Evolutionary conservation across 169 alveolate genomes (phyloP).

Genomic region (Blepharisma undulans): DNA sequence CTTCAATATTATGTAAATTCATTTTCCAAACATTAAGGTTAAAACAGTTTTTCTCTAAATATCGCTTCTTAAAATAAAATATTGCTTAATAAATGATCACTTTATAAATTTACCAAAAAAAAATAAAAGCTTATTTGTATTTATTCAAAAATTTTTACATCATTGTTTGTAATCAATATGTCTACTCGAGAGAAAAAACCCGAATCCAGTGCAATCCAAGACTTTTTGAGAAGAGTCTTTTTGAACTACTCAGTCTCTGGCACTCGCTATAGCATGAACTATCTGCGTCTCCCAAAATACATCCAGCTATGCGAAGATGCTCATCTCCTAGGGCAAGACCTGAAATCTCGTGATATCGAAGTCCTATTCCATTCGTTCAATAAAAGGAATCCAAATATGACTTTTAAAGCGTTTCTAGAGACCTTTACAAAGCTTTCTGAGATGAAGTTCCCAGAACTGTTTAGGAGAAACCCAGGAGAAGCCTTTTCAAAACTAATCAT

Average conservation of each 20-base stretch:
- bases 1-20: too few species aligned
- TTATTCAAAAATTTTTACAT: not conserved
- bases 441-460: slow-evolving; percentile 9
- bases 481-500: slow-evolving; percentile 46
- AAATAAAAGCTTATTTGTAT: not conserved
- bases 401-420: slow-evolving; percentile 53
- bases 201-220: not conserved
- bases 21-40: too few species aligned
- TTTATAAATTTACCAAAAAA: not conserved
- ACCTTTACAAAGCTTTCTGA: slow-evolving; percentile 51
- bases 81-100: not conserved
- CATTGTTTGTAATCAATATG: not conserved
- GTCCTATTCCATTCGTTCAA: slow-evolving; percentile 47
- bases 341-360: slow-evolving; percentile 49
- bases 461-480: slow-evolving; percentile 29
- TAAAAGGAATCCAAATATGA: slow-evolving; percentile 54
- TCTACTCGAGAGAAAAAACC: not conserved
- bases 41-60: too few species aligned
- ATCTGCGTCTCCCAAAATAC: slow-evolving; percentile 52
- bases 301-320: slow-evolving; percentile 53
- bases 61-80: too few species aligned
- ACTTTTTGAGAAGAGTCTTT: not conserved
- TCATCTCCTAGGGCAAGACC: slow-evolving; percentile 1
- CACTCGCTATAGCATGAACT: slow-evolving; percentile 26
- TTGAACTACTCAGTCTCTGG: slow-evolving; percentile 10